Evolutionary conservation across 768 basidiomycete genomes (phyloP), one percentile per base, ranked within the genome.

Genomic region (Brasilioporus rufonigricans): DNA sequence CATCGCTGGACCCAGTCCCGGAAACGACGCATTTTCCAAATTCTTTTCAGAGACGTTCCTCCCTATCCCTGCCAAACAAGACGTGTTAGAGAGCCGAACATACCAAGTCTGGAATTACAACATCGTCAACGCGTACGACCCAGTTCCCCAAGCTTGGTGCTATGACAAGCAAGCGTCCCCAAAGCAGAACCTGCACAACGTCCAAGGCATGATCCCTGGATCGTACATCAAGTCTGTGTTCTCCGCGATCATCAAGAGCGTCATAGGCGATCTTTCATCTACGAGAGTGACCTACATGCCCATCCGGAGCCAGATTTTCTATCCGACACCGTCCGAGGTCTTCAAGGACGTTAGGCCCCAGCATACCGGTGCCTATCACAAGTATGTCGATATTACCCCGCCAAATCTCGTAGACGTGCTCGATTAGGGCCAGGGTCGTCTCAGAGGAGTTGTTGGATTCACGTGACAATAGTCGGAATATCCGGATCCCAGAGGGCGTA

Each of bases 141-240:
- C 52, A 5, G 49, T 61, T 13, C 59, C 60, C n/a, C 59, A 61
- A 45, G 55, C 59, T 8, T 61, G 61, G 61, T 26, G 36, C 36
- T 13, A 26, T 5, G 26, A 38, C 9, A 4, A 27, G 16, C 24
- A 21, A 27, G n/a, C 21, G 10, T 14, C 16, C 13, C 35, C 35
- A 4, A 49, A 9, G 48, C 48, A 49, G 36, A 49, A 49, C 27
- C 14, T 49, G n/a, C 5, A 3, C 6, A 49, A 49, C 38, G 5
- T 40, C 38, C 4, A 19, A 13, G 13, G 21, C 4, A 32, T 46
- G 5, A 32, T 46, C 24, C 47, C 47, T n/a, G 18, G 24, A 48
- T 48, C 47, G 23, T 11, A 10, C 18, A 5, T 36, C 23, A 48
- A 26, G 47, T 2, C 35, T 5, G 18, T 48, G 11, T 10, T 48